These are phyloP conservation scores for Clavispora vitiphila DNA, from an alignment of 805 yeast species.

Conservation along the genomic window DNA sequence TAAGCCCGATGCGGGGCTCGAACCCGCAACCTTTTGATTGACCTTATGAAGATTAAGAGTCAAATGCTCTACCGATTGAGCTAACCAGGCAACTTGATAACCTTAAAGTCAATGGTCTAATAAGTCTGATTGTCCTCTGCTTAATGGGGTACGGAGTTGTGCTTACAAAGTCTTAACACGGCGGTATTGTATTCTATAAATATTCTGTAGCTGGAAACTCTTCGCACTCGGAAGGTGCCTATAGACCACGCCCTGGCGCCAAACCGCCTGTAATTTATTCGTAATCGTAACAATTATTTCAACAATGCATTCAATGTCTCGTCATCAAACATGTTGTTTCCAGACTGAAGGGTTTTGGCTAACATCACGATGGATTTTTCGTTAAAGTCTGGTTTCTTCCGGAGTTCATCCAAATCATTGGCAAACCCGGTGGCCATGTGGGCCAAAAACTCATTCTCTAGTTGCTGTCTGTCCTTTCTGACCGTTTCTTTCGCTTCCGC, in stretches of 20 bases:
- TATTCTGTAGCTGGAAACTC: not conserved
- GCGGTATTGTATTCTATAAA: not conserved
- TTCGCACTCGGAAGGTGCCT: not conserved
- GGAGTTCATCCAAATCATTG: slow-evolving; percentile 54
- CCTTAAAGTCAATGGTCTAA: no score
- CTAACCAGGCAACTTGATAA: slow-evolving; percentile 18
- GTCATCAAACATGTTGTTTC: slow-evolving; percentile 54
- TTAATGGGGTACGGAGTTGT: no score
- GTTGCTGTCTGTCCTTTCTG: slow-evolving; percentile 26
- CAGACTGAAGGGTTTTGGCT: slow-evolving; percentile 55
- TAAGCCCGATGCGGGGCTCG: slow-evolving; percentile 22
- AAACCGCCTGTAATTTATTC: not conserved
- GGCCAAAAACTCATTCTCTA: slow-evolving; percentile 48
- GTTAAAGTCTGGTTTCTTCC: slow-evolving; percentile 60
- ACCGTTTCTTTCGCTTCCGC: slow-evolving; percentile 20
- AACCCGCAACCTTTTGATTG: slow-evolving; percentile 23
- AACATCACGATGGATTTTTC: slow-evolving; percentile 51
- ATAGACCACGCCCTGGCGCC: not conserved
- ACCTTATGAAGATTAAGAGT: slow-evolving; percentile 17
- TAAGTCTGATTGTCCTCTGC: no score
- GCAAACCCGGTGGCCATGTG: slow-evolving; percentile 56
- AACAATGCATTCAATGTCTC: slow-evolving; percentile 35
- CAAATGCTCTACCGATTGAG: slow-evolving; percentile 23
- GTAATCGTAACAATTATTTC: slow-evolving; percentile 1
- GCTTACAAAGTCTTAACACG: no score